Base-by-base conservation (phyloP, 2,329 filamentous ascomycete species). In the Cytospora mali region DNA sequence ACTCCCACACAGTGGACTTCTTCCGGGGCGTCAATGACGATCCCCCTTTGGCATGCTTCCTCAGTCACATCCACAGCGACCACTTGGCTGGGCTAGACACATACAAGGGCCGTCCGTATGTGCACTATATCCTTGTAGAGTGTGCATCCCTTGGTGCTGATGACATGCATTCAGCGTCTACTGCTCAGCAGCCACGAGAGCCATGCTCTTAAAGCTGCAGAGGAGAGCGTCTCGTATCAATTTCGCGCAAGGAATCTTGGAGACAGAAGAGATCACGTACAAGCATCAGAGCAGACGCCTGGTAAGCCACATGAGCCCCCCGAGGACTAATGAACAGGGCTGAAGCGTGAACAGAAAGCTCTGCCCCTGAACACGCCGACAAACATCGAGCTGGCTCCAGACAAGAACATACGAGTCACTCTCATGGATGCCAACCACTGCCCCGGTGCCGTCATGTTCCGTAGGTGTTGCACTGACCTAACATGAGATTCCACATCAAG, bases 341-440 rank as follows among this genome's bases (percentile, higher is more conserved):
- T 65, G 39, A 68, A 56, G 57, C 60, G 6, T 14, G 18, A 9
- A 13, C 31, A 89, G 85, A 93, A 93, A 76, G 83, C 92, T 0
- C 82, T 98, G 33, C 93, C 93, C 0, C 76, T 97, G 10, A 88
- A 95, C 55, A 92, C 92, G 0, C 91, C 92, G 0, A 93, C 88
- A 0, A 75, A 78, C 4, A 85, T 98, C 53, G 91, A 96, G 70
- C 80, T 97, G 3, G 81, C 80, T 1, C 91, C 88, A 0, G 84
- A 85, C 1, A 82, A 84, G 53, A 78, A 76, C n/a, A 86, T 97
- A 27, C 86, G 88, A 53, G 91, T 96, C 21, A 97, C 93, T 0
- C 80, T 97, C 0, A 85, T 97, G 57, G 90, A 97, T 77, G 93
- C 94, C 1, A 97, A 98, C 69, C 94, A 97, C 72, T 98, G 94